These are phyloP conservation scores for Penicillium cinerascens DNA, from an alignment of 495 filamentous ascomycete genomes.

Conservation along the genomic window DNA sequence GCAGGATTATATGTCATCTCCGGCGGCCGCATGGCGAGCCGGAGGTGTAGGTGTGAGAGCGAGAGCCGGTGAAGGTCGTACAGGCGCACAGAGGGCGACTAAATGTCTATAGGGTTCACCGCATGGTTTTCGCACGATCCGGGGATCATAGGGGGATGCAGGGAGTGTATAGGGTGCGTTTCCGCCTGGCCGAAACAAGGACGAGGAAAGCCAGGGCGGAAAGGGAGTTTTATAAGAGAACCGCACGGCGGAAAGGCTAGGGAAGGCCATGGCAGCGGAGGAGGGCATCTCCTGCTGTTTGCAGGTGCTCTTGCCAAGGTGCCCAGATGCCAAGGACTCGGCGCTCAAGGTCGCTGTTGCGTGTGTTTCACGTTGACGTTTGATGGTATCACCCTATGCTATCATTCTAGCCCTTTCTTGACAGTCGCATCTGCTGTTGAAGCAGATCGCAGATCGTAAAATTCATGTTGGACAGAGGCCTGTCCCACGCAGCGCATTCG, in stretches of 20 bases:
- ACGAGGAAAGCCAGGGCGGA: conserved; percentile 17
- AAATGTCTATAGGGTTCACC: conserved; percentile 31
- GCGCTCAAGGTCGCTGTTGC: conserved; percentile 24
- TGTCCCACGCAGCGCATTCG: neutral
- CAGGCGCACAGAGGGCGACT: conserved; percentile 36
- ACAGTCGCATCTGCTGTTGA: neutral
- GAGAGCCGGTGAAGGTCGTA: conserved; percentile 30
- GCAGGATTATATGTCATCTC: conserved; percentile 44
- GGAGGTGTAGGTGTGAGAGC: conserved; percentile 8
- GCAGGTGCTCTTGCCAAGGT: conserved; percentile 38
- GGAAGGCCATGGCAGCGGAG: conserved; percentile 33
- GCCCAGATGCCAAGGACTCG: conserved; percentile 48
- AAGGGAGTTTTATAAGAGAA: conserved; percentile 33
- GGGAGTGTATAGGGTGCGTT: conserved; percentile 8
- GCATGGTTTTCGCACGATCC: conserved; percentile 34
- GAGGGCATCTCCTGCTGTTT: conserved; percentile 24
- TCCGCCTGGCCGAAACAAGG: conserved; percentile 7
- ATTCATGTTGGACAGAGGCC: neutral
- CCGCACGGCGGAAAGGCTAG: conserved; percentile 33
- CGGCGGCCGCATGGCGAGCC: conserved; percentile 34
- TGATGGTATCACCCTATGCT: neutral
- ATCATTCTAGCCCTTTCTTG: neutral
- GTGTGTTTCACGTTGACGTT: neutral
- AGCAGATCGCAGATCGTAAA: neutral
- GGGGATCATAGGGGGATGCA: conserved; percentile 3